These are phyloP conservation scores for Volvariella surrecta DNA, from an alignment of 1,284 basidiomycete species.

Conservation along the genomic window DNA sequence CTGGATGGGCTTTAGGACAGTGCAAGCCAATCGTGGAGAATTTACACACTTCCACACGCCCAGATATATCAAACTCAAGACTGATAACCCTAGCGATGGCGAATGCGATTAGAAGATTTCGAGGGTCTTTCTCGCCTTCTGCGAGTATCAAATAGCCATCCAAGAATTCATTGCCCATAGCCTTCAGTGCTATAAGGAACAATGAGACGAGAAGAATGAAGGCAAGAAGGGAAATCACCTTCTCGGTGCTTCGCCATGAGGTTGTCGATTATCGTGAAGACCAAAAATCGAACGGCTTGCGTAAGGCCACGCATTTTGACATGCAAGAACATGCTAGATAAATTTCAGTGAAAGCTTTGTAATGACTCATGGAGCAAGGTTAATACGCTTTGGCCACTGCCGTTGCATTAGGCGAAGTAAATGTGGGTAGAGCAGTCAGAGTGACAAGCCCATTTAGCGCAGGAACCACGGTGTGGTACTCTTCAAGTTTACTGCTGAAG, in stretches of 20 bases:
- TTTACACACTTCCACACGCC: constrained; percentile 63
- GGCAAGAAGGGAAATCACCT: constrained; percentile 32
- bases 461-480: constrained; percentile 74
- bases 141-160: constrained; percentile 73
- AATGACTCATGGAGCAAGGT: not conserved
- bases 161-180: constrained; percentile 68
- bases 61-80: constrained; percentile 78
- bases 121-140: constrained; percentile 95
- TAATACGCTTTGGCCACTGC: constrained; percentile 65
- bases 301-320: constrained; percentile 78
- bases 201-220: constrained; percentile 4
- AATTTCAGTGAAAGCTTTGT: constrained; percentile 4
- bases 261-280: constrained; percentile 79
- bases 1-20: constrained; percentile 29
- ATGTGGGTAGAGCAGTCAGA: constrained; percentile 57
- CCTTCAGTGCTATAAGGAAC: constrained; percentile 48
- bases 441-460: constrained; percentile 68
- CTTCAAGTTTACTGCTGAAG: constrained; percentile 82
- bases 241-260: constrained; percentile 69
- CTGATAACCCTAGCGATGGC: constrained; percentile 80
- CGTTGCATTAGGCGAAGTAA: constrained; percentile 65
- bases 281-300: constrained; percentile 75
- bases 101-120: constrained; percentile 89
- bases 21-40: not conserved
- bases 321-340: constrained; percentile 61